Conservation (phyloP, 164 flowering plant species). For the Tinospora cordifolia region DNA sequence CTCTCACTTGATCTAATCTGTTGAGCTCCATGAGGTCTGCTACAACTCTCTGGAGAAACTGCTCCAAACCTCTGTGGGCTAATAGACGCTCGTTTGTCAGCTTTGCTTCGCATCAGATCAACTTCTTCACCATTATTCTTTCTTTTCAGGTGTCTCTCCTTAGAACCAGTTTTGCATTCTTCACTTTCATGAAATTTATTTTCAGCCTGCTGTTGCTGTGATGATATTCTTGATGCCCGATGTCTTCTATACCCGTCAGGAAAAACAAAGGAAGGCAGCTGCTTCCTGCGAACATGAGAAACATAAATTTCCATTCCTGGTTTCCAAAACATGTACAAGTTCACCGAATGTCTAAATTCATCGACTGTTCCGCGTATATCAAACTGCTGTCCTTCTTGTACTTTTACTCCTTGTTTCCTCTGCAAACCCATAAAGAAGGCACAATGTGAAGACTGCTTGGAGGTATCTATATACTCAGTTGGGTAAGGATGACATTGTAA, state of each 20-base stretch:
- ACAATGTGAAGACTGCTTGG: constrained; percentile 63
- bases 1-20: constrained; percentile 4
- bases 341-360: constrained; percentile 67
- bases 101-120: constrained; percentile 16
- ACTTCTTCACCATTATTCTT: constrained; percentile 21
- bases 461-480: constrained; percentile 56
- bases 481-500: constrained; percentile 97
- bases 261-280: constrained; percentile 71
- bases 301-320: constrained; percentile 92
- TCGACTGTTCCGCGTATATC: constrained; percentile 92
- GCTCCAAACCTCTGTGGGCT: constrained; percentile 26
- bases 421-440: constrained; percentile 96
- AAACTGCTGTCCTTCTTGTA: constrained; percentile 93
- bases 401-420: constrained; percentile 65
- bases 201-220: constrained; percentile 30
- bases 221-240: constrained; percentile 39
- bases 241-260: constrained; percentile 72
- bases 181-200: constrained; percentile 28
- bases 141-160: constrained; percentile 19
- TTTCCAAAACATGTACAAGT: constrained; percentile 73
- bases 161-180: constrained; percentile 24
- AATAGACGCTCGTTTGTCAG: constrained; percentile 18
- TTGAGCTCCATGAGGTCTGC: constrained; percentile 4
- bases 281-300: constrained; percentile 82
- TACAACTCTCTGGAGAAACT: constrained; percentile 25